Percentiles rank a stretch among this genome's conserved stretches.
phyloP scores from a whole-genome alignment of 768 basidiomycete genomes.

The Podaxis mareebaensis region DNA sequence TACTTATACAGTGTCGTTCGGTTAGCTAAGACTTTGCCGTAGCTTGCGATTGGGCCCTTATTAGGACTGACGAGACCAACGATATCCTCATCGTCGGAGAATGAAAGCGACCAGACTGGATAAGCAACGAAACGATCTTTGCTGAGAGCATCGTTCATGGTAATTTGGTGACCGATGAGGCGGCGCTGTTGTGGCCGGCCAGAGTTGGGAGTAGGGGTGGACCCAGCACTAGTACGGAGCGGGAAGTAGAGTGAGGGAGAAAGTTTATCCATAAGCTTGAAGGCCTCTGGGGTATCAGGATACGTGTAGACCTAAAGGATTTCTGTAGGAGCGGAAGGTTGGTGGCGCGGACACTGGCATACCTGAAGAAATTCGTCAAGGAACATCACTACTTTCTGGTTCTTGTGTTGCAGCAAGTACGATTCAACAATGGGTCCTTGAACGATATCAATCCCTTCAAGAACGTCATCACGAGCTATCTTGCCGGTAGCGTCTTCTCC shows the following conservation, averaged over 20 bases:
- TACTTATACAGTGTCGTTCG: constrained; percentile 93
- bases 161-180: constrained; percentile 60
- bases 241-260: constrained; percentile 56
- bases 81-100: constrained; percentile 61
- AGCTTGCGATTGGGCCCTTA: constrained; percentile 63
- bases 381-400: constrained; percentile 54
- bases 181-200: constrained; percentile 34
- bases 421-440: constrained; percentile 59
- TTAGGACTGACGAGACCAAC: constrained; percentile 47
- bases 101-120: constrained; percentile 64
- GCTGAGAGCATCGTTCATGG: constrained; percentile 29
- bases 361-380: constrained; percentile 82
- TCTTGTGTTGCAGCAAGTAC: constrained; percentile 48
- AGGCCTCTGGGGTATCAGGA: constrained; percentile 54
- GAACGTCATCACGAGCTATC: constrained; percentile 32
- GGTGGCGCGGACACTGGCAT: neutral
- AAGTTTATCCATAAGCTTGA: constrained; percentile 42
- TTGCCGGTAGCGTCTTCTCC: constrained; percentile 54
- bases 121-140: constrained; percentile 49
- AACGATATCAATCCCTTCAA: constrained; percentile 65
- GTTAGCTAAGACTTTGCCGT: constrained; percentile 85
- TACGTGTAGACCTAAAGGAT: constrained; percentile 58
- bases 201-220: neutral
- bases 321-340: neutral
- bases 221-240: constrained; percentile 43